phyloP scores from a whole-genome alignment of 1,284 basidiomycete species.

The Leccinum pachyderme region DNA sequence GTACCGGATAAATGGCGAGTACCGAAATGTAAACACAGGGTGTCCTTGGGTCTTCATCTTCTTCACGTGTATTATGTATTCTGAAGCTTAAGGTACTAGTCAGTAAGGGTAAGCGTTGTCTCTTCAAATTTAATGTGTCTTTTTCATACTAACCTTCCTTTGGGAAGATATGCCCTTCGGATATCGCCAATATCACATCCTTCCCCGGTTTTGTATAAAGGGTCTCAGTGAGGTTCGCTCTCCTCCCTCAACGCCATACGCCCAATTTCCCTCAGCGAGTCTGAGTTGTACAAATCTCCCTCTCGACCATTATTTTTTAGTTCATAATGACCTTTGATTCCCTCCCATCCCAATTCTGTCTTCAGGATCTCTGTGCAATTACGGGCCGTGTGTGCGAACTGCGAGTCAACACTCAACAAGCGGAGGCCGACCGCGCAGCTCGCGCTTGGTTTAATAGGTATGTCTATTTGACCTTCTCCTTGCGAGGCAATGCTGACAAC shows the following conservation, averaged over 20 bases:
- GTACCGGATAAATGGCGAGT: slow-evolving; percentile 19
- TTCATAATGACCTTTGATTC: slow-evolving; percentile 27
- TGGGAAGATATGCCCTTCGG: slow-evolving; percentile 14
- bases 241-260: slow-evolving; percentile 6
- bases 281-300: slow-evolving; percentile 23
- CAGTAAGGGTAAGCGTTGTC: slow-evolving; percentile 20
- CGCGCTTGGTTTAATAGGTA: slow-evolving; percentile 33
- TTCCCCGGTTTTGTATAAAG: slow-evolving; percentile 31
- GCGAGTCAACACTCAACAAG: slow-evolving; percentile 30
- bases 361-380: slow-evolving; percentile 34
- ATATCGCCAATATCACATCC: slow-evolving; percentile 20
- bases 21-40: slow-evolving; percentile 24
- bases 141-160: slow-evolving; percentile 29
- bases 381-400: slow-evolving; percentile 37
- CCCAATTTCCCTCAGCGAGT: slow-evolving; percentile 23
- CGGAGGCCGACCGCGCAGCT: slow-evolving; percentile 32
- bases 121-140: slow-evolving; percentile 30
- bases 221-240: slow-evolving; percentile 5
- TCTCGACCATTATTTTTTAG: slow-evolving; percentile 9
- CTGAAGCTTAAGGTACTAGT: slow-evolving; percentile 30
- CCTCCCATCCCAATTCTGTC: slow-evolving; percentile 33
- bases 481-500: not conserved
- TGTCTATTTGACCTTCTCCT: not conserved
- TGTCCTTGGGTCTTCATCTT: slow-evolving; percentile 26
- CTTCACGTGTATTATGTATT: slow-evolving; percentile 31